Base-by-base conservation (phyloP, 441 rosid species). In the Breynia disticha region DNA sequence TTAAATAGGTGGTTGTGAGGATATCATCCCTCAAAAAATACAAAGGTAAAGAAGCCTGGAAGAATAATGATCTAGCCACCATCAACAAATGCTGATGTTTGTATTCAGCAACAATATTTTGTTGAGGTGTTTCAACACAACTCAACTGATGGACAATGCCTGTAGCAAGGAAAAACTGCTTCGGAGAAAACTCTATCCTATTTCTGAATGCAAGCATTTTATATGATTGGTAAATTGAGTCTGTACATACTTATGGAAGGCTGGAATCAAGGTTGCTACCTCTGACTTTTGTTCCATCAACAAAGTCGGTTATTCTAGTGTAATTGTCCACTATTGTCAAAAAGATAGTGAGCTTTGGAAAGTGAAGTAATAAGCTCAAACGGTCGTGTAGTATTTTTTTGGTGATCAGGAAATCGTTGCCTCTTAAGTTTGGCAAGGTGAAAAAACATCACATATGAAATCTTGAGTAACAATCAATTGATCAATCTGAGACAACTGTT, bases 61-160 rank as follows among this genome's bases (percentile, higher is more conserved):
- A 50, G 4, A 35, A 9, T 7, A 48, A 9, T 0, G 3, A 38
- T 8, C 56, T 35, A 2, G 55, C 47, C 1, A 39, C 38, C 3
- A 49, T 19, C 1, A 59, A 24, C 1, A 59, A 7, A 13, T 59
- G 48, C 15, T 47, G 7, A 49, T 59, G 46, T 18, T 59, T 59
- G 2, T 56, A 9, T 14, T 59, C 56, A 5, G 48, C 56, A 0
- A 38, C 19, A 6, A n/a, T 48, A 35, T 28, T 59, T 59, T 50
- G 47, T 16, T 54, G 48, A 16, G 45, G 45, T 11, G 45, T 1
- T 2, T 42, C 11, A 1, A 42, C 45, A 42, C 45, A 42, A 1
- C 14, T 42, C 2, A 16, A 11, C 18, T 4, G 20, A 8, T 41
- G 47, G 17, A 41, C 9, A 39, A 19, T 55, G 12, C 24, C 38